Evolutionary conservation across 495 filamentous ascomycete species (phyloP), one percentile per base, ranked within the genome.

Genomic region (Aspergillus cristatus): DNA sequence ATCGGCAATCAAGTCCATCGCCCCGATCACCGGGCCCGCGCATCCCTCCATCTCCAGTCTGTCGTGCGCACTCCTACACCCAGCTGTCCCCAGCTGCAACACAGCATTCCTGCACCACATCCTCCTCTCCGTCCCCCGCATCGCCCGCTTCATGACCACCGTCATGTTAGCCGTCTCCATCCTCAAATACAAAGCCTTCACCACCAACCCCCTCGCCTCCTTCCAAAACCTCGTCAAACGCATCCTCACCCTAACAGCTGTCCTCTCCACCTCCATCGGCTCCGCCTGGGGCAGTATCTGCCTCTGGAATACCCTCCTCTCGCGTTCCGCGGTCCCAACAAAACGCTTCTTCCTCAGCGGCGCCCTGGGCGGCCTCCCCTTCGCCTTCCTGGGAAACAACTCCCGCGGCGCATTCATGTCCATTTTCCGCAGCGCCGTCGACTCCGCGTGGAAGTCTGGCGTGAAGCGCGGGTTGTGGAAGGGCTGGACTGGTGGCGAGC

Each of bases 31-130:
- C 22, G 76, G 82, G 1, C 74, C 81, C 20, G 89, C 90, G 1
- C 89, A 95, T 51, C 89, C 90, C 6, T 72, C 81, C 17, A 89
- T 93, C 53, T 75, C 72, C 2, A 78, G 72, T 31, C 75, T 96
- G 20, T 86, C 85, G 36, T 98, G 91, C 62, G 91, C 91, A 2
- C 69, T 90, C 14, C 75, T 96, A n/a, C 91, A 98, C 57, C 90
- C 91, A 0, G 63, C 72, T 14, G 82, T 88, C 45, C 88, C 91
- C 3, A 89, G 80, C 41, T 98, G 91, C 63, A 69, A 76, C 17
- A 82, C 81, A 13, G 90, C 86, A 2, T 90, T 88, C 63, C 54
- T 94, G 28, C 81, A 82, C 35, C 86, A 88, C 56, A 82, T 83
- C 67, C 70, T 94, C 26, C 76, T 73, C 26, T 79, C 83, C 25